Evolutionary conservation across 352 stramenopile species (phyloP).

Genomic region (Phytophthora citrophthora): DNA sequence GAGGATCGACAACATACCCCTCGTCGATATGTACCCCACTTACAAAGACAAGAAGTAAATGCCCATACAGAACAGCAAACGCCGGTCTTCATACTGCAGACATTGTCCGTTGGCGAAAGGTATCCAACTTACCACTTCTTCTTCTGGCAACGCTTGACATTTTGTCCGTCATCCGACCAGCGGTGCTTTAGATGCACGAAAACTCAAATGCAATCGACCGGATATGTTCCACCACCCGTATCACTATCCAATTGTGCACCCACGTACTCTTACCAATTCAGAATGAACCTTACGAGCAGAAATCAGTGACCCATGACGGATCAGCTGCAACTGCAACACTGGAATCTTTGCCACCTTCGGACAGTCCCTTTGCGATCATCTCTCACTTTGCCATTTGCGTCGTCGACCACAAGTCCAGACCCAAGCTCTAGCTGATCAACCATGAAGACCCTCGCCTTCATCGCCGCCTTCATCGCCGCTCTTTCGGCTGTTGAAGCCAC

Average conservation of each 20-base stretch:
- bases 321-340: constrained; percentile 8
- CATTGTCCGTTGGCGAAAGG: too few relatives aligned
- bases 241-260: too few relatives aligned
- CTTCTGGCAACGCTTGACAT: constrained; percentile 8
- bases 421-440: too few relatives aligned
- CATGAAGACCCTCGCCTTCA: constrained; percentile 24
- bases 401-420: constrained; percentile 12
- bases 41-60: background rate
- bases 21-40: background rate
- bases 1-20: background rate
- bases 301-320: too few relatives aligned
- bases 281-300: too few relatives aligned
- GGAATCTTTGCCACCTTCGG: too few relatives aligned
- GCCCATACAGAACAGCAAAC: too few relatives aligned
- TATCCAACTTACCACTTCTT: background rate
- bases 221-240: too few relatives aligned
- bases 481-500: constrained; percentile 13
- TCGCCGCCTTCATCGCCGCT: background rate
- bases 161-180: constrained; percentile 7
- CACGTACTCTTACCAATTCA: too few relatives aligned
- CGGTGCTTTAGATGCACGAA: background rate
- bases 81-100: too few relatives aligned
- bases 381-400: constrained; percentile 24
- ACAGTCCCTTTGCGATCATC: constrained; percentile 3
- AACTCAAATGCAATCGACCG: background rate